Base-by-base conservation (phyloP, 371 early-diverging fungal genomes). In the Mucor irregularis region DNA sequence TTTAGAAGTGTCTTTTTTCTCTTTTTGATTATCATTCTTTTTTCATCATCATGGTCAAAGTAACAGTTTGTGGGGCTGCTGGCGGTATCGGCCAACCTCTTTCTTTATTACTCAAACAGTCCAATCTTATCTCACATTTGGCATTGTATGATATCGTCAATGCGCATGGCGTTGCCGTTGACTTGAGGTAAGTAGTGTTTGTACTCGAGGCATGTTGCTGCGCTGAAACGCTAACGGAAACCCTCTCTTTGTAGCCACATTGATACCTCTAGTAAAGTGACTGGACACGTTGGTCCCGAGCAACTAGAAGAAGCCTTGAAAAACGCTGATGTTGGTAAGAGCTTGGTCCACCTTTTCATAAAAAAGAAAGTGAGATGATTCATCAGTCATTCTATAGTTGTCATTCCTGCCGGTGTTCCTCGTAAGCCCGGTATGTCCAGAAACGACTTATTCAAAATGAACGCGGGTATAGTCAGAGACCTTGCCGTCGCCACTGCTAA, bases 361-460 rank as follows among this genome's bases (percentile, higher is more conserved):
- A 1, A 8, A 19, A 14, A 10, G 0, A 29, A 51, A 19, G 7
- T 39, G 21, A 39, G 3, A 8, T 21, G 5, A 17, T 21, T 16
- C 19, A 40, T 43, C 24, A n/a, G n/a, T 39, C 22, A 17, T n/a
- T 38, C 2, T 38, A 1, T 34, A 71, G 92, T 97, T 48, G 91
- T 97, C 39, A 95, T 97, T 73, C 97, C 99, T 52, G 95, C 95
- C 38, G 95, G 95, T 64, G 90, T 93, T 19, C 93, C 95, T 17
- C 75, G 95, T 37, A 91, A 92, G 77, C 95, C 95, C 43, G 95
- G 93, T 44, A 95, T 95, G 95, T 90, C 93, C 43, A 83, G 95
- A 52, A 91, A 91, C 63, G 93, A 93, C 62, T 72, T 93, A 35
- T 93, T 93, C 84, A 91, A 91, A 64, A 90, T 89, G 59, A 93